Evolutionary conservation across 257 asterid species (phyloP), one percentile per base, ranked within the genome.

Genomic region (Agastache rugosa): DNA sequence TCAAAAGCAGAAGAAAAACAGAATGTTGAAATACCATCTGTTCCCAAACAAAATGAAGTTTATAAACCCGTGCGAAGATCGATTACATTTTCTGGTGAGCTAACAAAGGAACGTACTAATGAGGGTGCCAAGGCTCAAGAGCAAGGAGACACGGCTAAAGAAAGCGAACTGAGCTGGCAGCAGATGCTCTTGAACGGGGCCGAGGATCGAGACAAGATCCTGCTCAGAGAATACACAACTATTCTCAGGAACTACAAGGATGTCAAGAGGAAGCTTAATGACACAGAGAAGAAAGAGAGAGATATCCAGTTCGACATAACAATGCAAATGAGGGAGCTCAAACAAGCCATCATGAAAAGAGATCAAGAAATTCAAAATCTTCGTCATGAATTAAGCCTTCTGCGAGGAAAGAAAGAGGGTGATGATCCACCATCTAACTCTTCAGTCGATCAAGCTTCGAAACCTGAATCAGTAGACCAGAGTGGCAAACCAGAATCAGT

Each of bases 221-320:
- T 90, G 23, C 84, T 92, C 20, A 79, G 79, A 74, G 99, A 94
- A 78, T 94, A 90, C 69, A 85, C 93, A 1, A 77, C 88, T 11
- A 77, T 92, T 45, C 91, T 94, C 50, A 81, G 89, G 78, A 92
- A 85, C 67, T 94, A 87, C 83, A 94, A 94, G 84, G 97, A 94
- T 1, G 82, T 83, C n/a, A 94, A 88, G 85, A 87, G 69, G 86
- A 84, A 84, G 80, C 87, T 92, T 4, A 80, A 56, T 27, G 91
- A 89, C 58, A 74, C 80, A 45, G 92, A 94, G 84, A 93, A 88
- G 83, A 85, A 77, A 75, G 94, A 86, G 27, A 84, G 78, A 69
- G 96, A 90, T 10, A 63, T 55, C 41, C 90, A 88, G 45, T 86
- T 86, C n/a, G 98, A 94, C 17, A 47, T 81, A 56, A 82, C 88